phyloP scores from a whole-genome alignment of 805 yeast species.

The Wickerhamomyces subpelliculosus region DNA sequence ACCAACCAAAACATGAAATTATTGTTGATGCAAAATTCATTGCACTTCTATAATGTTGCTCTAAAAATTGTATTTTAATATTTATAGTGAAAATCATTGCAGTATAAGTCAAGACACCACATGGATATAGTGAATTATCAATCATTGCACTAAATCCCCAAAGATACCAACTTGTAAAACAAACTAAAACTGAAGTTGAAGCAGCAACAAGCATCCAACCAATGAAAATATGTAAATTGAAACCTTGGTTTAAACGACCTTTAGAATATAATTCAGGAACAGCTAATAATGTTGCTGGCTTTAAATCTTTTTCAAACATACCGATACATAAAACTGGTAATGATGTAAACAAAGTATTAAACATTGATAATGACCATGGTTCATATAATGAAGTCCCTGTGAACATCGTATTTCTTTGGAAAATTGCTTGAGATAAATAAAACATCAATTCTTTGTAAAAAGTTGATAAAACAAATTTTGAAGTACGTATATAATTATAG shows the following conservation, averaged over 20 bases:
- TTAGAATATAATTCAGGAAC: slow-evolving; percentile 82
- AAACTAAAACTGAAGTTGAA: slow-evolving; percentile 59
- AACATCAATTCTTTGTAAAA: slow-evolving; percentile 91
- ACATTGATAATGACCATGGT: slow-evolving; percentile 95
- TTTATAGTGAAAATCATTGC: slow-evolving; percentile 68
- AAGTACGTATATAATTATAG: slow-evolving; percentile 87
- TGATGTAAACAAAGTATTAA: slow-evolving; percentile 91
- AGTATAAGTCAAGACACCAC: slow-evolving; percentile 72
- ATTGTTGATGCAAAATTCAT: slow-evolving; percentile 57
- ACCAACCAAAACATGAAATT: slow-evolving; percentile 79
- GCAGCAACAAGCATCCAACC: slow-evolving; percentile 78
- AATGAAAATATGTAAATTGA: slow-evolving; percentile 62
- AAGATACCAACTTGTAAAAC: slow-evolving; percentile 56
- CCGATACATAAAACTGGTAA: slow-evolving; percentile 89
- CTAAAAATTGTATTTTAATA: slow-evolving; percentile 72
- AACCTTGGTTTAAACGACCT: slow-evolving; percentile 70
- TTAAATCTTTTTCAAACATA: slow-evolving; percentile 88
- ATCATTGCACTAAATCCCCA: slow-evolving; percentile 66
- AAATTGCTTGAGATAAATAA: slow-evolving; percentile 81
- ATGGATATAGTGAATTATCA: slow-evolving; percentile 76
- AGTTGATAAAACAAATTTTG: slow-evolving; percentile 87
- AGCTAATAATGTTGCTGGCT: slow-evolving; percentile 82
- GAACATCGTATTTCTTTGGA: slow-evolving; percentile 79
- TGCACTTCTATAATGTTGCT: slow-evolving; percentile 70
- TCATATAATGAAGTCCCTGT: slow-evolving; percentile 93